These are phyloP conservation scores for Cornus suecica DNA, from an alignment of 148 eudicot genomes.

Conservation along the genomic window DNA sequence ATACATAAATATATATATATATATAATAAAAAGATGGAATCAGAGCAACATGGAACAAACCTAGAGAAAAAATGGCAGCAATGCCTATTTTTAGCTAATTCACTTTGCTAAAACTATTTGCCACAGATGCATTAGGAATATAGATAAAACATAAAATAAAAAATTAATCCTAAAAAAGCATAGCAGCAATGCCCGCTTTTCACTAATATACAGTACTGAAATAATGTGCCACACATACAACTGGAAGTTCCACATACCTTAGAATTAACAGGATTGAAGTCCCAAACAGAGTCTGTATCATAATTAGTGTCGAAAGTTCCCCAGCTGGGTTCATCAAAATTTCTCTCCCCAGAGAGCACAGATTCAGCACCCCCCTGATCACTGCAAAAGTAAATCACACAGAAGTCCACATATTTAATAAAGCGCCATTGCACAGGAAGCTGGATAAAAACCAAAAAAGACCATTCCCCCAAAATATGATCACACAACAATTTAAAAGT, in stretches of 20 bases:
- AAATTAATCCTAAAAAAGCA: too few species aligned
- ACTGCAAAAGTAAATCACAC: constrained; percentile 38
- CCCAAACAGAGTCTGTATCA: constrained; percentile 65
- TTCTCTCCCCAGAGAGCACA: constrained; percentile 54
- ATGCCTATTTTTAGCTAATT: too few species aligned
- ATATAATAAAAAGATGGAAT: background rate
- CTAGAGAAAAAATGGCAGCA: too few species aligned
- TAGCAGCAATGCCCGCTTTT: too few species aligned
- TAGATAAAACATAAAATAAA: too few species aligned
- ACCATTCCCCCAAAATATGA: background rate
- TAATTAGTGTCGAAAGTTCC: constrained; percentile 62
- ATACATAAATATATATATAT: background rate
- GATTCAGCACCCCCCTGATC: constrained; percentile 51
- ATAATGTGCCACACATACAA: background rate
- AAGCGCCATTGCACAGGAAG: background rate
- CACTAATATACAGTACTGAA: too few species aligned
- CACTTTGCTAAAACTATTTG: background rate
- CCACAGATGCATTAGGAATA: background rate
- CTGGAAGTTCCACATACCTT: constrained; percentile 44
- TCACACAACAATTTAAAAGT: background rate
- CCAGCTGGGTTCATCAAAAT: constrained; percentile 60
- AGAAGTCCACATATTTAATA: constrained; percentile 10
- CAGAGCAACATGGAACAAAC: background rate
- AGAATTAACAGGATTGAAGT: constrained; percentile 27
- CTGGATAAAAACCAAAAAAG: background rate